phyloP scores from a whole-genome alignment of 2,329 filamentous ascomycete species.

The Corniculantispora saksenae region DNA sequence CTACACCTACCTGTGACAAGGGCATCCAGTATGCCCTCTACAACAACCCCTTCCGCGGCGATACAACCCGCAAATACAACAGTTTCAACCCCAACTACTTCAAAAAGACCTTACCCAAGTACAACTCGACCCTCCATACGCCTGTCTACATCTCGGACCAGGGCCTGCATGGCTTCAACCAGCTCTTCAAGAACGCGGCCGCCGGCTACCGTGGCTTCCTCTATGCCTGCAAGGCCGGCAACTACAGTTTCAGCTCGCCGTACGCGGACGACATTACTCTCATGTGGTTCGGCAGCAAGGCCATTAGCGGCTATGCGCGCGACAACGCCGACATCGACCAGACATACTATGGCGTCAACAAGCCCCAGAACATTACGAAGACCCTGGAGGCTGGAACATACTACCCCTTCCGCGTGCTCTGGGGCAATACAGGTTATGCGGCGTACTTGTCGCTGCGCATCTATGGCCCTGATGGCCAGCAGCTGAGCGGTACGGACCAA shows the following conservation, averaged over 20 bases:
- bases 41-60: slow-evolving; percentile 5
- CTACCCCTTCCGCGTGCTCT: slow-evolving; percentile 21
- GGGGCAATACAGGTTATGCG: slow-evolving; percentile 18
- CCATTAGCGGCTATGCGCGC: slow-evolving; percentile 10
- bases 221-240: slow-evolving; percentile 19
- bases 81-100: slow-evolving; percentile 13
- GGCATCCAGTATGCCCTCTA: slow-evolving; percentile 15
- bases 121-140: slow-evolving; percentile 3
- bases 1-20: slow-evolving; percentile 6
- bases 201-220: slow-evolving; percentile 19
- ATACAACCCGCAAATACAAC: slow-evolving; percentile 4
- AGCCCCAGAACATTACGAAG: neutral
- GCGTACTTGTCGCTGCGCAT: slow-evolving; percentile 18
- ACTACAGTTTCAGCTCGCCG: slow-evolving; percentile 19
- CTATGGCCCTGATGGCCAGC: slow-evolving; percentile 16
- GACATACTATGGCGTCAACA: slow-evolving; percentile 19
- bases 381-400: slow-evolving; percentile 18
- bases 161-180: slow-evolving; percentile 5
- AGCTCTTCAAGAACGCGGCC: slow-evolving; percentile 14
- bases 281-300: slow-evolving; percentile 19
- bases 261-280: slow-evolving; percentile 22
- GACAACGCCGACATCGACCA: slow-evolving; percentile 20
- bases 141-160: slow-evolving; percentile 16
- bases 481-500: slow-evolving; percentile 4
- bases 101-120: neutral